phyloP scores from a whole-genome alignment of 2,329 filamentous ascomycete species.

The Diplodia corticola region DNA sequence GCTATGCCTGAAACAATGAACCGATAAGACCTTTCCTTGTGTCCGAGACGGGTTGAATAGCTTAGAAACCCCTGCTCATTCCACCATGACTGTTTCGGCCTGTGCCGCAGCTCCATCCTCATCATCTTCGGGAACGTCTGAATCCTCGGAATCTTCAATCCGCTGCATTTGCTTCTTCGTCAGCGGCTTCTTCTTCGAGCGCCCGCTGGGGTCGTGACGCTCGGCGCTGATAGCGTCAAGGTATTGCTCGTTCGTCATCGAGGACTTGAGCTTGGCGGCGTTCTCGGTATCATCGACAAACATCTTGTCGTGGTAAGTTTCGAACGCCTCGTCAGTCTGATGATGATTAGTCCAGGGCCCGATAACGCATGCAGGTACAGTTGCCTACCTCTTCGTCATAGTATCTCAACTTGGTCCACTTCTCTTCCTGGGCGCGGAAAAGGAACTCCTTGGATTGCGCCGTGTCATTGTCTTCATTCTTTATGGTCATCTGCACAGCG shows the following conservation, averaged over 20 bases:
- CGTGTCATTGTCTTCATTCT: constrained; percentile 68
- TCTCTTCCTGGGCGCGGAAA: constrained; percentile 74
- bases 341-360: background rate
- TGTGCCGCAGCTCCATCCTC: background rate
- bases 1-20: constrained; percentile 6
- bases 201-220: constrained; percentile 40
- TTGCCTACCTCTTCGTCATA: constrained; percentile 69
- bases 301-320: constrained; percentile 71
- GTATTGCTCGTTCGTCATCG: constrained; percentile 60
- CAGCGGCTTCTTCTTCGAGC: constrained; percentile 40
- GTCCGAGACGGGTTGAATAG: background rate
- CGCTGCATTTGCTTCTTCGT: constrained; percentile 29
- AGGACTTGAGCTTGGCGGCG: constrained; percentile 53
- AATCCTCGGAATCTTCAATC: constrained; percentile 23
- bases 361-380: background rate
- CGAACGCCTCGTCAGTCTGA: constrained; percentile 68
- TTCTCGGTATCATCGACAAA: constrained; percentile 53
- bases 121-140: constrained; percentile 5
- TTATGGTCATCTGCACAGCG: constrained; percentile 84
- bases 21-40: background rate
- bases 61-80: background rate
- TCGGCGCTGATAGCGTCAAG: constrained; percentile 64
- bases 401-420: constrained; percentile 78
- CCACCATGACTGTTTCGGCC: background rate
- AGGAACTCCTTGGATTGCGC: constrained; percentile 76